Evolutionary conservation across 306 rosid species (phyloP), one percentile per base, ranked within the genome.

Genomic region (Vicia villosa): DNA sequence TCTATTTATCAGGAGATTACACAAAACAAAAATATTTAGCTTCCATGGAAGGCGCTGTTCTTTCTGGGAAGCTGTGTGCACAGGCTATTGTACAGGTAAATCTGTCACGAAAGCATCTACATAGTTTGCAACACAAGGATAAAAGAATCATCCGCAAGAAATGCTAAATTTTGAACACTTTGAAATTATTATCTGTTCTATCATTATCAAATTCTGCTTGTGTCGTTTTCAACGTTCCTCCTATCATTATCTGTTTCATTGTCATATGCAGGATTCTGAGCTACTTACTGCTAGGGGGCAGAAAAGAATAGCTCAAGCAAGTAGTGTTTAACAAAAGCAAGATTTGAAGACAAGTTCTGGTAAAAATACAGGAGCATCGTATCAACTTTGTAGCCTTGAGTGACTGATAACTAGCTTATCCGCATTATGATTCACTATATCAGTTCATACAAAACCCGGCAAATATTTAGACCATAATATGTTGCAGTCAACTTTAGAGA

Each of bases 31-130:
- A 90, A 75, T 93, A 94, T 81, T 76, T 94, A 83, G 98, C 98
- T 57, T 94, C 98, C 55, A 94, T 90, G 98, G 98, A 94, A 91
- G 98, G 98, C 9, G 98, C 97, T 17, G 95, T 94, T 83, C 89
- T 94, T 55, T 94, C 97, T 1, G 98, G 98, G 65, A 94, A 94
- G 93, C 77, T 94, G 72, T 94, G 97, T 83, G 96, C 98, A 26
- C 96, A 90, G 77, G 94, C 97, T 12, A 90, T 88, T 85, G 88
- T 90, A 77, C 88, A 88, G 98, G 98, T 93, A 86, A 80, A 74
- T 61, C 69, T 59, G 34, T 40, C 17, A 17, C 50, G n/a, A 14
- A 69, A 63, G 10, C 17, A 56, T 64, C 74, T 50, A 2, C 46
- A 10, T 61, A 74, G 42, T 42, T 65, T 4, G 10, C 72, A 28